Evolutionary conservation across 805 yeast species (phyloP).

Genomic region (Candida hungchunana): DNA sequence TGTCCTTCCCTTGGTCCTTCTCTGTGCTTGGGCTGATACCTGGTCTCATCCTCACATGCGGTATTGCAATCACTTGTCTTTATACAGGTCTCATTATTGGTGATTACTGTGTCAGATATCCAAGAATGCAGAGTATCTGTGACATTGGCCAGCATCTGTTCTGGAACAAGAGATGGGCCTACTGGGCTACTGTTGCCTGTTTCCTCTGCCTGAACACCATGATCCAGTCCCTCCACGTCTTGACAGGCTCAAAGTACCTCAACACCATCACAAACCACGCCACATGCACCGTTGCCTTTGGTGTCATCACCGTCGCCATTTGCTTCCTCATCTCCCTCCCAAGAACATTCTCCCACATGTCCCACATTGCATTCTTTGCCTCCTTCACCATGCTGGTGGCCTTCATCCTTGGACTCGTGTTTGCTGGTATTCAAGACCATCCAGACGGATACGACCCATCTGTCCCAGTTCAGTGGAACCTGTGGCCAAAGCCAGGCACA

Average conservation of each 20-base stretch:
- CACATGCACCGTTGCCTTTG: constrained; percentile 49
- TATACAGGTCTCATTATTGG: constrained; percentile 54
- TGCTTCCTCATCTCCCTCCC: constrained; percentile 53
- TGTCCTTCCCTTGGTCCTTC: constrained; percentile 66
- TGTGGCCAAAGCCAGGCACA: constrained; percentile 52
- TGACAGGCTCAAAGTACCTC: constrained; percentile 56
- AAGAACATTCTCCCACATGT: constrained; percentile 50
- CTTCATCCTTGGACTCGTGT: constrained; percentile 46
- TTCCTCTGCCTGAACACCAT: constrained; percentile 52
- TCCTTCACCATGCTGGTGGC: constrained; percentile 57
- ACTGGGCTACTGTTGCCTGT: constrained; percentile 54
- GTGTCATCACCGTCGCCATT: constrained; percentile 43
- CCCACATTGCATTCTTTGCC: constrained; percentile 46
- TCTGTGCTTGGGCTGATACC: constrained; percentile 57
- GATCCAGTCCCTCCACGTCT: constrained; percentile 55
- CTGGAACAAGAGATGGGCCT: constrained; percentile 46
- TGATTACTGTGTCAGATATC: constrained; percentile 51
- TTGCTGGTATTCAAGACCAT: constrained; percentile 49
- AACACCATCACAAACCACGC: constrained; percentile 49
- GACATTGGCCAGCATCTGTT: constrained; percentile 57
- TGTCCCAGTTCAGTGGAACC: constrained; percentile 38
- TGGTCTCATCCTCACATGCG: constrained; percentile 50
- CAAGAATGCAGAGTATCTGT: constrained; percentile 48
- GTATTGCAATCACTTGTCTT: constrained; percentile 45
- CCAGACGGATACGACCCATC: constrained; percentile 38